Conservation (phyloP, 1,284 basidiomycete genomes). For the Violaceomyces palustris region DNA sequence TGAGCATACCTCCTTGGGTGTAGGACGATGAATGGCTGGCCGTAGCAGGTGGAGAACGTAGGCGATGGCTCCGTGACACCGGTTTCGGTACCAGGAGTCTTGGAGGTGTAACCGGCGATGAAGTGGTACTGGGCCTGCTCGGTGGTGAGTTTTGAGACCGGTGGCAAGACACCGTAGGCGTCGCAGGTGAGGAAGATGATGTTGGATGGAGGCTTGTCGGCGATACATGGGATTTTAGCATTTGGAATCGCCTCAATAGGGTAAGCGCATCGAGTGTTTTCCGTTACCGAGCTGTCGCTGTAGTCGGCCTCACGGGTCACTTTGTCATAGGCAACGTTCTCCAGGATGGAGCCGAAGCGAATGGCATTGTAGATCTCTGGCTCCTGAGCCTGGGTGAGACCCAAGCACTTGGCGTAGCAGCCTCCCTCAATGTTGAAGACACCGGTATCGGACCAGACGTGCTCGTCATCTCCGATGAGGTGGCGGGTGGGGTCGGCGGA, state of each 20-base stretch:
- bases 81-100: slow-evolving; percentile 94
- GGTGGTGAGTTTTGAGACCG: slow-evolving; percentile 84
- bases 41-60: slow-evolving; percentile 98
- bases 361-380: slow-evolving; percentile 97
- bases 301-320: slow-evolving; percentile 80
- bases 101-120: slow-evolving; percentile 67
- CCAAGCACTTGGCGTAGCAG: slow-evolving; percentile 98
- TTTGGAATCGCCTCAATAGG: slow-evolving; percentile 74
- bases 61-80: slow-evolving; percentile 96
- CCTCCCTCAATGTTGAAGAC: slow-evolving; percentile 99
- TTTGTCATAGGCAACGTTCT: slow-evolving; percentile 99
- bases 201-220: slow-evolving; percentile 60
- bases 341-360: slow-evolving; percentile 89
- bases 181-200: slow-evolving; percentile 99
- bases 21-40: slow-evolving; percentile 96
- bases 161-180: slow-evolving; percentile 95
- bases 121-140: slow-evolving; percentile 85
- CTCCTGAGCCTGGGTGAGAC: slow-evolving; percentile 90
- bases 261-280: slow-evolving; percentile 84
- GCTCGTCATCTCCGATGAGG: slow-evolving; percentile 52
- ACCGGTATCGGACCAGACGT: slow-evolving; percentile 59
- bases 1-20: slow-evolving; percentile 77
- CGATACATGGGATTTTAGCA: slow-evolving; percentile 63
- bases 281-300: slow-evolving; percentile 91
- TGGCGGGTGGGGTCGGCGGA: slow-evolving; percentile 48